Evolutionary conservation across 768 basidiomycete genomes (phyloP).

Genomic region (Lyophyllum shimeji): DNA sequence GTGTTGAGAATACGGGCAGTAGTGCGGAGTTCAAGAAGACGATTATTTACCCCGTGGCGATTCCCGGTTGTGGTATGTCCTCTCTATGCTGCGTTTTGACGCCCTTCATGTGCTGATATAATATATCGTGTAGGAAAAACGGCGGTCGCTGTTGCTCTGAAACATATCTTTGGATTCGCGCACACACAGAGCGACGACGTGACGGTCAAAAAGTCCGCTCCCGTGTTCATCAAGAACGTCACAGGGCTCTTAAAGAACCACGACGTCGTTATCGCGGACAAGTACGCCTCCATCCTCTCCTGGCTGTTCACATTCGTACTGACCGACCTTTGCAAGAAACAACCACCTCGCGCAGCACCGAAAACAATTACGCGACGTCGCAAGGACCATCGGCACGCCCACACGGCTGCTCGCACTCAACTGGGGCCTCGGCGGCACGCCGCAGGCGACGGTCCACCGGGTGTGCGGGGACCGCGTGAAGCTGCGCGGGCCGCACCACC

Average conservation of each 20-base stretch:
- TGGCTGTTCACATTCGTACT: background rate
- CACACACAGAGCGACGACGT: constrained; percentile 97
- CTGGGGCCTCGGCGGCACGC: constrained; percentile 60
- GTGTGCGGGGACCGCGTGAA: constrained; percentile 77
- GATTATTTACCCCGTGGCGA: constrained; percentile 83
- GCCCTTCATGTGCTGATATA: background rate
- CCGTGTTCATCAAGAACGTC: constrained; percentile 74
- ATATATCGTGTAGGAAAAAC: constrained; percentile 73
- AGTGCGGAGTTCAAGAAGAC: constrained; percentile 59
- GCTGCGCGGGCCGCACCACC: constrained; percentile 80
- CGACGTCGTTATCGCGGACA: constrained; percentile 90
- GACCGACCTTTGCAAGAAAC: constrained; percentile 50
- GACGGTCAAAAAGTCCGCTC: constrained; percentile 67
- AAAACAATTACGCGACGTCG: constrained; percentile 57
- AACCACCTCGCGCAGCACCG: constrained; percentile 88
- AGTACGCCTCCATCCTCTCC: constrained; percentile 46
- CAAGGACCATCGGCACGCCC: constrained; percentile 41
- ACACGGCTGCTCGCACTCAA: constrained; percentile 80
- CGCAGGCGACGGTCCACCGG: constrained; percentile 64
- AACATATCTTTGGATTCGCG: constrained; percentile 78
- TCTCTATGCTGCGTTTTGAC: background rate
- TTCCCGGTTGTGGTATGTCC: constrained; percentile 88
- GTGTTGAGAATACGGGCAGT: background rate
- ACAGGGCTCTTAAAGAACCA: constrained; percentile 53
- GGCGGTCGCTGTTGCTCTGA: constrained; percentile 73